phyloP scores from a whole-genome alignment of 108 stramenopile genomes.

The Cyclotella baltica region DNA sequence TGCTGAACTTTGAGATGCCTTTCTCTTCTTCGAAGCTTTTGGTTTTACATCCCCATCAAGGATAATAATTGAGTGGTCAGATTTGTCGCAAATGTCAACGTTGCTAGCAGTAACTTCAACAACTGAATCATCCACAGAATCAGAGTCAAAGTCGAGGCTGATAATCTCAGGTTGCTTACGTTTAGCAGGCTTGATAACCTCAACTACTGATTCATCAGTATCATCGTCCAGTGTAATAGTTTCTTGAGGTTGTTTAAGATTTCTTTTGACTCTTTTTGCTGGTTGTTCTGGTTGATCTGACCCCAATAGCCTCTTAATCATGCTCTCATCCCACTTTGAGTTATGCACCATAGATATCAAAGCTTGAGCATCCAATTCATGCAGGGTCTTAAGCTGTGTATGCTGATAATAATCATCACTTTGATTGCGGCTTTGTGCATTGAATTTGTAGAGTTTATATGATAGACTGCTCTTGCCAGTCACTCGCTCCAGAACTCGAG shows the following conservation, averaged over 20 bases:
- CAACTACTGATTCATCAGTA: not conserved
- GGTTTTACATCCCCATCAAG: not conserved
- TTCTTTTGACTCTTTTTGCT: not conserved
- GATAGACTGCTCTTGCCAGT: constrained; percentile 4
- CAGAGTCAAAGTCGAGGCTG: constrained; percentile 26
- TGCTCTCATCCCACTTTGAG: constrained; percentile 25
- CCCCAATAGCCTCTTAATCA: constrained; percentile 13
- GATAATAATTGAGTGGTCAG: not conserved
- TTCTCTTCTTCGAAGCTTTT: constrained; percentile 5
- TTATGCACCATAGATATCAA: constrained; percentile 11
- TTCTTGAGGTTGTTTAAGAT: not conserved
- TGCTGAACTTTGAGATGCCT: constrained; percentile 1
- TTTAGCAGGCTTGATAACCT: not conserved
- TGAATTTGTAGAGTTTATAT: constrained; percentile 36
- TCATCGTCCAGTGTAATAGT: constrained; percentile 16
- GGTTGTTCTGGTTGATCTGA: not conserved
- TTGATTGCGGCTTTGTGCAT: constrained; percentile 27
- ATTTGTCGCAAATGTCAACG: not conserved
- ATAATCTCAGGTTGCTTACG: constrained; percentile 9
- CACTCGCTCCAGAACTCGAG: not conserved
- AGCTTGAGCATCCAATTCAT: constrained; percentile 32
- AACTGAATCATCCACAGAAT: constrained; percentile 20
- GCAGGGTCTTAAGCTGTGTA: constrained; percentile 6
- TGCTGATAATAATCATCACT: not conserved
- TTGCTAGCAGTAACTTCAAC: not conserved